phyloP scores from a whole-genome alignment of 2,329 filamentous ascomycete species.

The Bipolaris gigantea region DNA sequence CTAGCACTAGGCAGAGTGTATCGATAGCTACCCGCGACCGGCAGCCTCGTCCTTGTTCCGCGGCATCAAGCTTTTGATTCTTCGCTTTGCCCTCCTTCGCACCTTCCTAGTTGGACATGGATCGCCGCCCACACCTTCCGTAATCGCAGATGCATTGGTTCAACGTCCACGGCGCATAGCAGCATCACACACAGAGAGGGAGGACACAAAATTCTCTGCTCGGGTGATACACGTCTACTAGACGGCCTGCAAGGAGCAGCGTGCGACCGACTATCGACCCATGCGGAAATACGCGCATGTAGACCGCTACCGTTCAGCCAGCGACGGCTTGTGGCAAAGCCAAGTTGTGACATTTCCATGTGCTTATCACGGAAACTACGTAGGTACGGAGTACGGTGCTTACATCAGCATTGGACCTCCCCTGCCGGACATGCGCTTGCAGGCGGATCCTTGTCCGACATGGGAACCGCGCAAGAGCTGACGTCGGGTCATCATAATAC shows the following conservation, averaged over 20 bases:
- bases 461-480: slow-evolving; percentile 15
- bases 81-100: not conserved
- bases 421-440: slow-evolving; percentile 7
- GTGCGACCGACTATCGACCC: not conserved
- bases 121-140: slow-evolving; percentile 9
- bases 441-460: slow-evolving; percentile 14
- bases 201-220: not conserved
- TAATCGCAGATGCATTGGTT: not conserved
- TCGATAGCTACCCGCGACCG: slow-evolving; percentile 22
- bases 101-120: slow-evolving; percentile 26
- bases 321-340: not conserved
- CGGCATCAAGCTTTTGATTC: slow-evolving; percentile 7
- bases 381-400: too few relatives aligned
- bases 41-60: slow-evolving; percentile 10
- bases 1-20: not conserved
- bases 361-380: slow-evolving; percentile 22
- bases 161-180: not conserved
- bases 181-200: not conserved
- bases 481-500: slow-evolving; percentile 4
- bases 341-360: not conserved
- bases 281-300: slow-evolving; percentile 4
- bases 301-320: not conserved
- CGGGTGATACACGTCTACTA: not conserved
- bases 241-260: not conserved
- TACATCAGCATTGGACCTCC: slow-evolving; percentile 13